Conservation (phyloP, 306 rosid species). For the Trifolium subterraneum region DNA sequence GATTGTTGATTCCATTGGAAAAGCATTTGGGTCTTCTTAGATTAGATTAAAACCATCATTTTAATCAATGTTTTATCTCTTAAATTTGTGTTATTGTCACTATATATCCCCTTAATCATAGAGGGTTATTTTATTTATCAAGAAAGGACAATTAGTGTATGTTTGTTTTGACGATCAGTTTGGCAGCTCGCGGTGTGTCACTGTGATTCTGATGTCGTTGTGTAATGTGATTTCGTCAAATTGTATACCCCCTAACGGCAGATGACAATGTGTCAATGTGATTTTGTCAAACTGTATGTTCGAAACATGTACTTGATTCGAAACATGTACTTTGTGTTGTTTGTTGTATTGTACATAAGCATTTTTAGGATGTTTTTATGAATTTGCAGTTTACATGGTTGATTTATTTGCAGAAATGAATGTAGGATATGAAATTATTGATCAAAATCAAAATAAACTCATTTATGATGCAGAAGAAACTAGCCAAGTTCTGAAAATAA, state of each 20-base stretch:
- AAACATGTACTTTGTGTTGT: background rate
- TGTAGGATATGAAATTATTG: background rate
- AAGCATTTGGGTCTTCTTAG: constrained; percentile 61
- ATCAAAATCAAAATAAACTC: background rate
- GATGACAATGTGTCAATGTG: background rate
- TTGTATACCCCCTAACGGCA: no score
- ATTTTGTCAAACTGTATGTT: background rate
- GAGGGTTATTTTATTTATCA: background rate
- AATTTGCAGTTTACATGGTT: background rate
- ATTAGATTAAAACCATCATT: constrained; percentile 11
- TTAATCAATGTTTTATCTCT: background rate
- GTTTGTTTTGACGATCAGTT: background rate
- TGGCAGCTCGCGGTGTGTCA: no score
- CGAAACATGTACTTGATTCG: no score
- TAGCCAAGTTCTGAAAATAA: background rate
- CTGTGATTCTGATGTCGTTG: background rate
- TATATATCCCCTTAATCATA: background rate
- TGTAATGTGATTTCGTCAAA: background rate
- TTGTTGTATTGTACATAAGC: background rate
- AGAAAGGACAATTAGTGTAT: background rate
- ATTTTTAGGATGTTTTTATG: background rate
- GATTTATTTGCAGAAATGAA: background rate
- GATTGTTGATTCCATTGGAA: constrained; percentile 75
- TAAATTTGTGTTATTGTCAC: background rate
- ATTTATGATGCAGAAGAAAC: background rate